Evolutionary conservation across 2,329 filamentous ascomycete genomes (phyloP).

Genomic region (Furcasterigmium sp.): DNA sequence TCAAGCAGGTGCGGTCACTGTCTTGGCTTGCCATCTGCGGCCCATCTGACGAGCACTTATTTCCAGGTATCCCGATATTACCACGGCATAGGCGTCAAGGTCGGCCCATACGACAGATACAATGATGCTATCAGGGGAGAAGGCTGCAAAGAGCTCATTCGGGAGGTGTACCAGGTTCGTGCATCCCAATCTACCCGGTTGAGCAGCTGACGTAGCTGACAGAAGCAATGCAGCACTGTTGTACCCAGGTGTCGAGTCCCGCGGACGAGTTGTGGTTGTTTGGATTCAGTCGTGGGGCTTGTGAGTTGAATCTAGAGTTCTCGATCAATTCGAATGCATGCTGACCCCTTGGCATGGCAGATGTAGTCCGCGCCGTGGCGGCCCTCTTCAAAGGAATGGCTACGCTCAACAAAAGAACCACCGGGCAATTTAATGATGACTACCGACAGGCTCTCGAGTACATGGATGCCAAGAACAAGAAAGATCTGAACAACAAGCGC

Average conservation of each 20-base stretch:
- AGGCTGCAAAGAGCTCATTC: slow-evolving; percentile 13
- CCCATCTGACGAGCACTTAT: neutral
- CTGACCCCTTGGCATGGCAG: neutral
- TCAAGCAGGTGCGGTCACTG: neutral
- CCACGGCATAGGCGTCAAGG: slow-evolving; percentile 14
- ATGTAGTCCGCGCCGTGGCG: slow-evolving; percentile 30
- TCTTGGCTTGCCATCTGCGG: too few relatives aligned
- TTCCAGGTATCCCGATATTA: slow-evolving; percentile 6
- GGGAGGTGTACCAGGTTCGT: slow-evolving; percentile 16
- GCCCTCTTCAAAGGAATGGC: slow-evolving; percentile 27
- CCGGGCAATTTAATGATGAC: slow-evolving; percentile 1
- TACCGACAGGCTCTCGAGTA: neutral
- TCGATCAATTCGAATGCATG: fast-evolving
- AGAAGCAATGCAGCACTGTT: slow-evolving; percentile 3
- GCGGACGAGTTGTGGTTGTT: slow-evolving; percentile 33
- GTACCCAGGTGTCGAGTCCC: slow-evolving; percentile 5
- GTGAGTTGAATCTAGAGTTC: too few relatives aligned
- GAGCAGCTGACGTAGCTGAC: neutral
- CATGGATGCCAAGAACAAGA: slow-evolving; percentile 1
- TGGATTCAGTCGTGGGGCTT: slow-evolving; percentile 33
- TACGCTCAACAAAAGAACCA: slow-evolving; percentile 1
- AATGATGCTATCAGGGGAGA: slow-evolving; percentile 13
- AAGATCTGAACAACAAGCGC: neutral
- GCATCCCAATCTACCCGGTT: too few relatives aligned
- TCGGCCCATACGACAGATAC: slow-evolving; percentile 11